phyloP scores from a whole-genome alignment of 495 filamentous ascomycete species.

The Penicillium paxilli region DNA sequence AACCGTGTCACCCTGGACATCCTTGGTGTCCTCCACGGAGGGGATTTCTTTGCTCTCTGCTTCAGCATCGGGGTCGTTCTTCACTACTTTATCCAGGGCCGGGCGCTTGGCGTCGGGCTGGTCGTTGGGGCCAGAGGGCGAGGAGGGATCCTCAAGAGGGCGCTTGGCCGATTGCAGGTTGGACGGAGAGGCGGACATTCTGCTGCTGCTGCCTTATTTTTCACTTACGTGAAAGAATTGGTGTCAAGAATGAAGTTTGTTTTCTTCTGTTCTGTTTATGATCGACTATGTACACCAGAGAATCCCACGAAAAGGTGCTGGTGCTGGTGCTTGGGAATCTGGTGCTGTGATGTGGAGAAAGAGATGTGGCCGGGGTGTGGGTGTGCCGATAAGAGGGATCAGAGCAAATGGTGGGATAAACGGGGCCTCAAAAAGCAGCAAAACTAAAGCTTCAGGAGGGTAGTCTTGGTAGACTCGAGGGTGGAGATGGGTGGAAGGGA shows the following conservation, averaged over 20 bases:
- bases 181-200: constrained; percentile 65
- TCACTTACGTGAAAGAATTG: constrained; percentile 45
- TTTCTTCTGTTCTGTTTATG: constrained; percentile 50
- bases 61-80: constrained; percentile 54
- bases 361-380: constrained; percentile 22
- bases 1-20: constrained; percentile 62
- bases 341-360: constrained; percentile 44
- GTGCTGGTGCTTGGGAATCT: constrained; percentile 52
- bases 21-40: constrained; percentile 42
- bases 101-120: constrained; percentile 97
- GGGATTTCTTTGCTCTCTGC: constrained; percentile 46
- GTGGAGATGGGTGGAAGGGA: constrained; percentile 9
- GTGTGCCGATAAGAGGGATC: constrained; percentile 30
- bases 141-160: constrained; percentile 94
- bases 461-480: constrained; percentile 9
- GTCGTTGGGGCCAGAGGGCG: constrained; percentile 83
- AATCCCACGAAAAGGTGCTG: constrained; percentile 91
- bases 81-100: constrained; percentile 85
- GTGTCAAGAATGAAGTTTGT: constrained; percentile 45
- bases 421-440: constrained; percentile 16
- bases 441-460: constrained; percentile 15
- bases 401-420: constrained; percentile 20
- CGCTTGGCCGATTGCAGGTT: constrained; percentile 76
- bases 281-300: constrained; percentile 86
- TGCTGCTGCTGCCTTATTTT: constrained; percentile 30